Evolutionary conservation across 106 monocot genomes (phyloP).

Genomic region (Dendrobium chrysotoxum): DNA sequence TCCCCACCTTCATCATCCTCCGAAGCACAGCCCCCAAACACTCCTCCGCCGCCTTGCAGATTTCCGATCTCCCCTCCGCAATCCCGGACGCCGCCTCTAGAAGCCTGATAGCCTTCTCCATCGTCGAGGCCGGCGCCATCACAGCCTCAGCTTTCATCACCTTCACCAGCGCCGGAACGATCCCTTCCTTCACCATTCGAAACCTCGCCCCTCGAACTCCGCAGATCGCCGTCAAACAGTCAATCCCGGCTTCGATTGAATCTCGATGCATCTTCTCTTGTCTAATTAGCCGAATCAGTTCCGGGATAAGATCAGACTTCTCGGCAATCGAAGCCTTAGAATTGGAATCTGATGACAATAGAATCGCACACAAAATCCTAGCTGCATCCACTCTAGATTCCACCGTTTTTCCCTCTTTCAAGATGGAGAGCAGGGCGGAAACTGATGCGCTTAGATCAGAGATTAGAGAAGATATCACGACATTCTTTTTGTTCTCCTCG

Average conservation of each 20-base stretch:
- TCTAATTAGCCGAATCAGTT: conserved; percentile 35
- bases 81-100: conserved; percentile 43
- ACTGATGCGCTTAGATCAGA: conserved; percentile 10
- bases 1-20: conserved; percentile 56
- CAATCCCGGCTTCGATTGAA: conserved; percentile 22
- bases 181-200: conserved; percentile 30
- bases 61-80: conserved; percentile 46
- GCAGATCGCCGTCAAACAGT: conserved; percentile 26
- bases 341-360: conserved; percentile 9
- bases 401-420: conserved; percentile 8
- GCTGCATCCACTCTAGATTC: conserved; percentile 40
- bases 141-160: background rate
- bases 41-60: conserved; percentile 29
- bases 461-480: background rate
- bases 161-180: conserved; percentile 15
- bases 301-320: conserved; percentile 23
- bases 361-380: conserved; percentile 18
- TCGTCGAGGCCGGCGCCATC: conserved; percentile 10
- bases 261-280: conserved; percentile 7
- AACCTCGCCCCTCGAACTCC: conserved; percentile 6
- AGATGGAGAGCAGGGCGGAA: conserved; percentile 11
- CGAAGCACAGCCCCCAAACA: conserved; percentile 28
- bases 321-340: conserved; percentile 26
- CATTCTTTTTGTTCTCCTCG: background rate
- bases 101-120: conserved; percentile 42